Conservation (phyloP, 169 alveolate genomes). For the Plasmodium cynomolgi region DNA sequence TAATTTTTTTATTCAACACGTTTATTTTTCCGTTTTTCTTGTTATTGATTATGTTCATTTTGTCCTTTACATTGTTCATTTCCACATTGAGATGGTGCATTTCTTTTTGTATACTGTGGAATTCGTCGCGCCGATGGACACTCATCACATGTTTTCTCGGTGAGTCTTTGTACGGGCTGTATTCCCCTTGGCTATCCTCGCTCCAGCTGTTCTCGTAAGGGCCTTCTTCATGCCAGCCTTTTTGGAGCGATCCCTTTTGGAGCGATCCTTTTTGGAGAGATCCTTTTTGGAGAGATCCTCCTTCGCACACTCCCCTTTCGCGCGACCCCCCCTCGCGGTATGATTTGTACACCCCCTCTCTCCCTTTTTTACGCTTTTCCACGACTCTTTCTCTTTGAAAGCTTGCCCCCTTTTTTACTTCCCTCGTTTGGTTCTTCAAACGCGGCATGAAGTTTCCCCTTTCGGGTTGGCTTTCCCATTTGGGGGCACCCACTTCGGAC, state of each 20-base stretch:
- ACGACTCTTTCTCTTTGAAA: not conserved
- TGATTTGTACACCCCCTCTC: not conserved
- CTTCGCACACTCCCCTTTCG: not conserved
- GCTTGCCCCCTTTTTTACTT: not conserved
- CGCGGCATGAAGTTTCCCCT: not conserved
- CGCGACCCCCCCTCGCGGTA: not conserved
- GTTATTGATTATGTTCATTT: slow-evolving; percentile 19
- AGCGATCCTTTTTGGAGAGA: not conserved
- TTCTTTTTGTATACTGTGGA: slow-evolving; percentile 3
- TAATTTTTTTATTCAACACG: slow-evolving; percentile 29
- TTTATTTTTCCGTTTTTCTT: slow-evolving; percentile 30
- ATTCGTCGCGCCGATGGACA: not conserved
- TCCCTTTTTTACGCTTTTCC: not conserved
- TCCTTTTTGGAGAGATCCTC: not conserved
- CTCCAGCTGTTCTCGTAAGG: not conserved
- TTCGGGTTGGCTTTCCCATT: not conserved
- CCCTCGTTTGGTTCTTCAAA: not conserved
- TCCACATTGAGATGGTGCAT: not conserved
- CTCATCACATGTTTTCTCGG: not conserved
- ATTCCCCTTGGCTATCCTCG: not conserved
- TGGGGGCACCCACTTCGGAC: not conserved
- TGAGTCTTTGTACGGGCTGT: not conserved
- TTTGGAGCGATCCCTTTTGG: not conserved
- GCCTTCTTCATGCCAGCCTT: not conserved
- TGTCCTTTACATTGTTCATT: not conserved